A percentile compares a stretch with the other conserved stretches of the same genome.
Conservation (phyloP, 305 asterid species). For the Coffea humblotiana region DNA sequence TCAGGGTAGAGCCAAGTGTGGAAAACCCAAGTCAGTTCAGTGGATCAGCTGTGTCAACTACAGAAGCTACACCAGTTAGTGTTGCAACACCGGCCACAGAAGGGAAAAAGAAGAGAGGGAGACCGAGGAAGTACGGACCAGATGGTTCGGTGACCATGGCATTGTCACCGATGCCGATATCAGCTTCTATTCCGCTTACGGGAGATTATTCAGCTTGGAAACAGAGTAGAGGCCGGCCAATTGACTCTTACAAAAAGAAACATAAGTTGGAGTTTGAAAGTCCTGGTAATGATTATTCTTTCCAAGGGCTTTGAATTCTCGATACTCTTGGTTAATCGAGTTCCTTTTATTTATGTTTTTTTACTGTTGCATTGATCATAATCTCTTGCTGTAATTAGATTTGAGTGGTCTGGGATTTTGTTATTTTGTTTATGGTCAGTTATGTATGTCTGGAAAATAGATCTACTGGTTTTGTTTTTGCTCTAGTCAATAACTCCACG, state of each 20-base stretch:
- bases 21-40: slow-evolving; percentile 42
- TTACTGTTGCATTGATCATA: slow-evolving; percentile 12
- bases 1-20: slow-evolving; percentile 53
- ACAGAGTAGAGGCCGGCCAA: slow-evolving; percentile 40
- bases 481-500: slow-evolving; percentile 27
- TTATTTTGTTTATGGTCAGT: slow-evolving; percentile 19
- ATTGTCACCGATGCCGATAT: slow-evolving; percentile 95
- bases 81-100: slow-evolving; percentile 32
- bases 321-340: not conserved
- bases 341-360: not conserved
- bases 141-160: slow-evolving; percentile 60
- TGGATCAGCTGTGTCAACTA: slow-evolving; percentile 51
- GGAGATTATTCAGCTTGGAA: slow-evolving; percentile 75
- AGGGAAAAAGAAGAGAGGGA: slow-evolving; percentile 76
- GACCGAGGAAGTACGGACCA: slow-evolving; percentile 75
- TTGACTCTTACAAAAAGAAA: slow-evolving; percentile 68
- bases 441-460: slow-evolving; percentile 29
- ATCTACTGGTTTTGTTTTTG: slow-evolving; percentile 41
- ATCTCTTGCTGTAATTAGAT: slow-evolving; percentile 7
- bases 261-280: slow-evolving; percentile 58
- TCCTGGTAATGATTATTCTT: slow-evolving; percentile 42
- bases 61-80: slow-evolving; percentile 28
- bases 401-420: not conserved
- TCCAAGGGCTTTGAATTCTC: not conserved
- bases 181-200: slow-evolving; percentile 84